Evolutionary conservation across 257 asterid species (phyloP).

Genomic region (Eucommia ulmoides): DNA sequence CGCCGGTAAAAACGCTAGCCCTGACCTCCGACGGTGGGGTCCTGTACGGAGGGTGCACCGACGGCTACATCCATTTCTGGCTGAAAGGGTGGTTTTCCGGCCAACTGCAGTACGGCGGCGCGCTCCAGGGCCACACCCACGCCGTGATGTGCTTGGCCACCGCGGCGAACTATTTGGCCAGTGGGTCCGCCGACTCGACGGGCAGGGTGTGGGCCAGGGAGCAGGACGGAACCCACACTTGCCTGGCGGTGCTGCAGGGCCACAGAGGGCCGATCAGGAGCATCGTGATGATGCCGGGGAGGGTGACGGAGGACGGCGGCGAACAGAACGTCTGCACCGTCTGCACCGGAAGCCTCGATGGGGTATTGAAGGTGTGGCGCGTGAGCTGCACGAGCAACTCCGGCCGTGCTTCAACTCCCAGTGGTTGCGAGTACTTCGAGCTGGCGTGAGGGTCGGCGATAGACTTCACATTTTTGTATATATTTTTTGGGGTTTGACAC

Average conservation of each 20-base stretch:
- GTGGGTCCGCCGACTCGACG: conserved; percentile 80
- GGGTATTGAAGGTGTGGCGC: conserved; percentile 76
- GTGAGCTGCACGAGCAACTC: conserved; percentile 21
- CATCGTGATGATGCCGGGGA: conserved; percentile 27
- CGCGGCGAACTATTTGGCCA: conserved; percentile 37
- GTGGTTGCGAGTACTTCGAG: conserved; percentile 60
- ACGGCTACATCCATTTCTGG: conserved; percentile 90
- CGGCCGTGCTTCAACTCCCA: conserved; percentile 14
- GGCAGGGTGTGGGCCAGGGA: conserved; percentile 69
- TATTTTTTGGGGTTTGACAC: too few species aligned
- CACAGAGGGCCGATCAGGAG: conserved; percentile 89
- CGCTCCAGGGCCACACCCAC: conserved; percentile 79
- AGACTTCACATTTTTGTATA: too few species aligned
- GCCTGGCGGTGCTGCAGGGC: conserved; percentile 62
- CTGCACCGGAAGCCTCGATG: conserved; percentile 84
- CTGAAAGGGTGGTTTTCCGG: conserved; percentile 84
- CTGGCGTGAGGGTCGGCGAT: conserved; percentile 28
- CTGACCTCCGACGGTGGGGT: conserved; percentile 49
- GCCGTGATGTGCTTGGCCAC: conserved; percentile 71
- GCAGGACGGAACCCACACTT: conserved; percentile 46
- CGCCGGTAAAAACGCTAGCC: conserved; percentile 77
- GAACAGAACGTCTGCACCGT: conserved; percentile 56
- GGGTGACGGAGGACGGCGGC: conserved; percentile 27
- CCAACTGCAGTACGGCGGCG: conserved; percentile 83
- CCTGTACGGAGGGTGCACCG: conserved; percentile 83